Evolutionary conservation across 164 flowering plant species (phyloP).

Genomic region (Berberis thunbergii): DNA sequence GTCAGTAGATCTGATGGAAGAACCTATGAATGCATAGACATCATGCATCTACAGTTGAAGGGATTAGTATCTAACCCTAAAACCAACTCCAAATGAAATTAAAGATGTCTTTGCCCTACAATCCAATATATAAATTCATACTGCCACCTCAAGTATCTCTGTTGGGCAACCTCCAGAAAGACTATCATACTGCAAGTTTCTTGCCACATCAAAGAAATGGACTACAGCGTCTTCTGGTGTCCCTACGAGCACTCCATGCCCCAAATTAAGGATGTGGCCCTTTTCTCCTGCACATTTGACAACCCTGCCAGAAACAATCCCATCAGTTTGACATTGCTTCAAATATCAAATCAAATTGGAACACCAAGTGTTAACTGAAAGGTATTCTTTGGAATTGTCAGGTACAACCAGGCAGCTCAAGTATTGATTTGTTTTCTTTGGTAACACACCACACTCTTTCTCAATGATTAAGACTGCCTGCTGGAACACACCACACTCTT

Average conservation of each 20-base stretch:
- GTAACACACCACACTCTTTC: too few relatives aligned
- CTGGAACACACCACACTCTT: too few relatives aligned
- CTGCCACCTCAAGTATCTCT: conserved; percentile 22
- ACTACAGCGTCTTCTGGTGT: conserved; percentile 98
- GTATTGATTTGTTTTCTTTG: too few relatives aligned
- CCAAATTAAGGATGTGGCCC: conserved; percentile 91
- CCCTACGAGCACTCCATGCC: conserved; percentile 96
- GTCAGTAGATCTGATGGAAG: too few relatives aligned
- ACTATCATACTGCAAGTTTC: conserved; percentile 47
- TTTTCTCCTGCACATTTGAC: conserved; percentile 77
- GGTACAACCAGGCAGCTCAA: too few relatives aligned
- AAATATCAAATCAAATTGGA: not conserved
- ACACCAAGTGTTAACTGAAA: too few relatives aligned
- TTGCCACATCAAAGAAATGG: conserved; percentile 87
- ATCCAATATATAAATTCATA: conserved; percentile 7
- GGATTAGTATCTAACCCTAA: too few relatives aligned
- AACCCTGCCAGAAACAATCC: conserved; percentile 51
- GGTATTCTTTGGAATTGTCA: too few relatives aligned
- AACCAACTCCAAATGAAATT: too few relatives aligned
- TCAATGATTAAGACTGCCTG: too few relatives aligned
- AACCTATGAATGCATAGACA: too few relatives aligned
- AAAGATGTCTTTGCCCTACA: not conserved
- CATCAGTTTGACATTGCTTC: not conserved
- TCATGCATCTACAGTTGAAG: too few relatives aligned
- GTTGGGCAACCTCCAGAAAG: conserved; percentile 12